Percentiles rank a stretch among this genome's conserved stretches.
Evolutionary conservation across 768 basidiomycete species (phyloP).

Genomic region (Russula compacta): DNA sequence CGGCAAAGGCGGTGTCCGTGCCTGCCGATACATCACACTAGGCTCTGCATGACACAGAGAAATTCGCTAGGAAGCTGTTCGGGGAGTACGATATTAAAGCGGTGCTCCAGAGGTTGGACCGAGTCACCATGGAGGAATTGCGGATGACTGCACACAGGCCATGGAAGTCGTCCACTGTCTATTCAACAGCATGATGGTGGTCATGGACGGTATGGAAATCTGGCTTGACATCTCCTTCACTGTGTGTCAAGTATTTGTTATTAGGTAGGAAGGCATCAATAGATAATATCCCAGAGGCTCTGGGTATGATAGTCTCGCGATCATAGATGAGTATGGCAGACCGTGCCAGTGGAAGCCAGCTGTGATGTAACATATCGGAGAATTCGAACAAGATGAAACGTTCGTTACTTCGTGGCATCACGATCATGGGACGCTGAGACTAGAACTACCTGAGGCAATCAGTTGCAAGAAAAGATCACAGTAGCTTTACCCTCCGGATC

Average conservation of each 20-base stretch:
- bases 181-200: no score
- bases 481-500: background rate
- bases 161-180: background rate
- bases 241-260: no score
- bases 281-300: background rate
- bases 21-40: background rate
- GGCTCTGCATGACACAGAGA: background rate
- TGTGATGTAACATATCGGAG: background rate
- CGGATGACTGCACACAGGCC: background rate
- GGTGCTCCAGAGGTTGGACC: background rate
- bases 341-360: background rate
- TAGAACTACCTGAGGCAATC: background rate
- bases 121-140: background rate
- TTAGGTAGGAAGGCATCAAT: background rate
- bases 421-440: no score
- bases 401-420: background rate
- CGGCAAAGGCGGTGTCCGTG: background rate
- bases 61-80: background rate
- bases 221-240: no score
- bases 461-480: background rate
- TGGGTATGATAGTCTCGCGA: background rate
- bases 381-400: background rate
- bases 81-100: background rate
- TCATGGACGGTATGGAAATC: background rate
- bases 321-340: background rate